Conservation (phyloP, 345 rosid species). For the Boechera retrofracta region DNA sequence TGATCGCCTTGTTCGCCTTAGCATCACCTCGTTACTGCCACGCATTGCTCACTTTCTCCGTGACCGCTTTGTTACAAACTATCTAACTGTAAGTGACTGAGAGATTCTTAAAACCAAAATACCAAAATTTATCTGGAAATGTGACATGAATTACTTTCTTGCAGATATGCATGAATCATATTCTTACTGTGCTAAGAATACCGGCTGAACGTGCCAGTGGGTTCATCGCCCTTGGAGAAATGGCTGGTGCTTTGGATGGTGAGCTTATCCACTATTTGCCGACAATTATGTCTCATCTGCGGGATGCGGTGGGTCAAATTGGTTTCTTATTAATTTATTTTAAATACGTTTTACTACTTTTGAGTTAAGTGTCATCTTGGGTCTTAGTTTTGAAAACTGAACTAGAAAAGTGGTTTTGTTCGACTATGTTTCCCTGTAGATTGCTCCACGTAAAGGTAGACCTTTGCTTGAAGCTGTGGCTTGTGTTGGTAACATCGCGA, state of each 20-base stretch:
- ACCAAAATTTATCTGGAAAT: conserved; percentile 10
- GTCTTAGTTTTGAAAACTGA: conserved; percentile 20
- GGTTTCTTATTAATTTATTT: not conserved
- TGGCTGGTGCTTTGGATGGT: conserved; percentile 99
- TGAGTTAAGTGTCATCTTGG: conserved; percentile 21
- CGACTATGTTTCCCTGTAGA: conserved; percentile 55
- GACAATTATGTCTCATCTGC: conserved; percentile 86
- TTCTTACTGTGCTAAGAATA: conserved; percentile 76
- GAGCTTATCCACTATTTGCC: conserved; percentile 95
- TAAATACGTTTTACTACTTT: conserved; percentile 26
- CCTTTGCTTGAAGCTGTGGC: conserved; percentile 97
- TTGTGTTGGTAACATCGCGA: conserved; percentile 96
- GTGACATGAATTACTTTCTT: conserved; percentile 34
- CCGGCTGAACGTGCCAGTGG: conserved; percentile 98
- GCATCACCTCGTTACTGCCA: conserved; percentile 97
- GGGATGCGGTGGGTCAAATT: conserved; percentile 77
- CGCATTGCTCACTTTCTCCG: conserved; percentile 99
- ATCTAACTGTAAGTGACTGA: conserved; percentile 69
- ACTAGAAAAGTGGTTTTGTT: conserved; percentile 24
- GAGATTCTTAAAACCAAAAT: conserved; percentile 30
- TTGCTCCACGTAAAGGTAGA: conserved; percentile 97
- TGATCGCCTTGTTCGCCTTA: conserved; percentile 98
- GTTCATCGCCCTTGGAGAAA: conserved; percentile 97
- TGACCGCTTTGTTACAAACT: conserved; percentile 94
- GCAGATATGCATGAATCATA: conserved; percentile 98